Conservation (phyloP, 768 basidiomycete species). For the Termitomyces sp. region DNA sequence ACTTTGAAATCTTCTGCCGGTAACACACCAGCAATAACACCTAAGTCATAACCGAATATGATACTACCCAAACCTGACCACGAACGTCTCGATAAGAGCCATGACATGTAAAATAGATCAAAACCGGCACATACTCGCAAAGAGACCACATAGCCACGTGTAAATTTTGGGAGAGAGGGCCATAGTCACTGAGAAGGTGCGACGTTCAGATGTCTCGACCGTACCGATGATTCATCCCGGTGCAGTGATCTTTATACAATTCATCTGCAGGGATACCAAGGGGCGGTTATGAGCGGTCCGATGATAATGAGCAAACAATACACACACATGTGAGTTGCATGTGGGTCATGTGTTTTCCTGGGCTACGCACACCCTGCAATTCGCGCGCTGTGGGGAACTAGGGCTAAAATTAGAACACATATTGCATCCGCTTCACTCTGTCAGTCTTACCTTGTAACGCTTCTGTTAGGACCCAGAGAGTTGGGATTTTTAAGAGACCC, state of each 20-base stretch:
- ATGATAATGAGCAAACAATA: no score
- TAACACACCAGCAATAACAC: constrained; percentile 46
- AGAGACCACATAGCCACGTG: constrained; percentile 51
- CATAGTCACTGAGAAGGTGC: constrained; percentile 13
- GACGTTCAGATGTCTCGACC: not conserved
- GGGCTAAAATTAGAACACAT: not conserved
- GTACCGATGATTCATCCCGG: not conserved
- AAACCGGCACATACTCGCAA: constrained; percentile 34
- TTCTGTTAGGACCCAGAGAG: no score
- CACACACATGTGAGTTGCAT: no score
- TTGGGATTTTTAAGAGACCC: no score
- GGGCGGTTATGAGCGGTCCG: not conserved
- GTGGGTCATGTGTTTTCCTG: not conserved
- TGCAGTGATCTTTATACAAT: not conserved
- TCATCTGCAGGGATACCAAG: no score
- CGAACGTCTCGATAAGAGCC: not conserved
- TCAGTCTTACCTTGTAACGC: no score
- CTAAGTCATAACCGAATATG: constrained; percentile 49
- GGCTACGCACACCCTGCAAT: not conserved
- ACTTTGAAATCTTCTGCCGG: constrained; percentile 35
- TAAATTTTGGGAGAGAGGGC: constrained; percentile 43
- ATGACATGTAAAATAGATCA: not conserved
- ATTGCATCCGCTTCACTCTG: no score
- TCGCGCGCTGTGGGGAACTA: not conserved
- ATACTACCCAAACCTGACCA: constrained; percentile 36